Evolutionary conservation across 495 filamentous ascomycete species (phyloP), one percentile per base, ranked within the genome.

Genomic region (Chaetomium tenue): DNA sequence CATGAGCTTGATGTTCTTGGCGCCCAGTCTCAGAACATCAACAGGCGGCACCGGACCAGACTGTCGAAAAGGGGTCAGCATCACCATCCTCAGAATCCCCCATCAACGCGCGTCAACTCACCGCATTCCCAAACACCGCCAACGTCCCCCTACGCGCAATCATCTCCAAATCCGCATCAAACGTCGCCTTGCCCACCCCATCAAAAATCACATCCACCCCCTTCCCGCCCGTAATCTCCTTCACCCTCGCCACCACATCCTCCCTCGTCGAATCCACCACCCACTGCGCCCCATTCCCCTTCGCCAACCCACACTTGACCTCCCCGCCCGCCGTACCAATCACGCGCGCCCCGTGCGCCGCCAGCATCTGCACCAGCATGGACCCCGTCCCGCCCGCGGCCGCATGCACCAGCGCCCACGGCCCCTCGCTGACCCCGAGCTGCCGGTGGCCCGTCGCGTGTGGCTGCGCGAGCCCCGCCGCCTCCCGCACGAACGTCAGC

Each of bases 301-400:
- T 84, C 2, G 90, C 93, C 18, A 90, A 73, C 46, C 81, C 83
- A 20, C 87, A 80, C 77, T 98, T 98, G 72, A 86, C 90, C 11
- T 74, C 66, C 28, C 87, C 89, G 11, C 86, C 87, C 1, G 90
- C 92, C 12, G 92, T 96, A 6, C 89, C 94, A 71, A 98, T 96
- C 12, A 88, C 86, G 63, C 82, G 83, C 23, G 91, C 93, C 1
- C 92, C 93, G 28, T 92, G 82, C 1, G 80, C 77, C 55, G 82
- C 81, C 25, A 97, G 74, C 50, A 97, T 76, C 77, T 95, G 92
- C 26, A 84, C 87, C 60, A 97, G 79, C 76, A 88, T 85, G 48
- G 88, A 79, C 0, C 93, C 94, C 0, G 92, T 90, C 5, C 94
- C 94, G 48, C 94, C 94, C 11, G 93, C 92, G 0, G 94, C 94